Evolutionary conservation across 108 stramenopile genomes (phyloP).

Genomic region (Chaetoceros tenuissimus): DNA sequence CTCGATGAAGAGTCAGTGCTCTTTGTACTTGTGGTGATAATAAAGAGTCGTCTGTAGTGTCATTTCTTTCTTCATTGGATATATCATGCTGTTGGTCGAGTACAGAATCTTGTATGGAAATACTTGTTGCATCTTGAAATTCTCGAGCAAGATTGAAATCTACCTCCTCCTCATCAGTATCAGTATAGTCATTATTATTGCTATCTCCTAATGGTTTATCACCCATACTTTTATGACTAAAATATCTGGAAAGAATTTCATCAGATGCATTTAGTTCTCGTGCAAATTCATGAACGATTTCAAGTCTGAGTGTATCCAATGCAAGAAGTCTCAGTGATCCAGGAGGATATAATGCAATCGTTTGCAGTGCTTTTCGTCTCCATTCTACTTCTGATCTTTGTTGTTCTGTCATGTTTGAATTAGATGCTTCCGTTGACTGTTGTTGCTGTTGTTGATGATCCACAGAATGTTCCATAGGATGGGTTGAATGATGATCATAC

Average conservation of each 20-base stretch:
- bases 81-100: slow-evolving; percentile 15
- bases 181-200: too few species aligned
- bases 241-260: slow-evolving; percentile 19
- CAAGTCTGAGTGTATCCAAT: slow-evolving; percentile 59
- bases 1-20: slow-evolving; percentile 27
- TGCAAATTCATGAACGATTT: slow-evolving; percentile 51
- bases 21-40: slow-evolving; percentile 2
- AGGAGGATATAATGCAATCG: slow-evolving; percentile 65
- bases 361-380: slow-evolving; percentile 39
- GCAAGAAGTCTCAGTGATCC: slow-evolving; percentile 54
- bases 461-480: too few species aligned
- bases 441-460: too few species aligned
- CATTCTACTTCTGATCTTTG: slow-evolving; percentile 37
- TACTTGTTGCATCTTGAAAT: slow-evolving; percentile 12
- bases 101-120: not conserved
- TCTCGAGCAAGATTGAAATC: slow-evolving; percentile 16
- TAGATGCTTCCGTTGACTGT: not conserved
- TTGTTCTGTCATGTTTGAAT: not conserved
- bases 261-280: slow-evolving; percentile 30
- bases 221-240: slow-evolving; percentile 1
- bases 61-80: too few species aligned
- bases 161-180: too few species aligned
- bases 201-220: slow-evolving; percentile 6
- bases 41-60: not conserved
- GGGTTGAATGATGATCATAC: too few species aligned